Percentiles rank a stretch among this genome's conserved stretches.
Conservation (phyloP, 352 stramenopile species). For the Globisporangium cylindrosporum region DNA sequence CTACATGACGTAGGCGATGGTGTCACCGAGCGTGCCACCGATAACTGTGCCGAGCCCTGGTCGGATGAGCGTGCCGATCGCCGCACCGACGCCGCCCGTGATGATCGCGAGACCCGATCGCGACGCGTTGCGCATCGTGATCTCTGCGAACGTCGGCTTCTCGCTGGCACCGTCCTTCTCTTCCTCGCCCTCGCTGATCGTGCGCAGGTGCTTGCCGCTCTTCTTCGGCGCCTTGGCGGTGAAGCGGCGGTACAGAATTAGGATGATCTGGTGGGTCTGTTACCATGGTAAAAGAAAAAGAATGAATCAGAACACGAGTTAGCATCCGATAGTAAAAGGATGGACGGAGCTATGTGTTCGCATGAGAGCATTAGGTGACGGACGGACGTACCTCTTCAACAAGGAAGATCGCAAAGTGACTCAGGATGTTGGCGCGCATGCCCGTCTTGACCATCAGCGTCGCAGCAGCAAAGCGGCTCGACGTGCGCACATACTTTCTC, state of each 20-base stretch:
- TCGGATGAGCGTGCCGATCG: conserved; percentile 65
- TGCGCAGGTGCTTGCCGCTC: conserved; percentile 33
- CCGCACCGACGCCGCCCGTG: conserved; percentile 62
- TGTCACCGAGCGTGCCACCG: conserved; percentile 72
- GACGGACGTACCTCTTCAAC: conserved; percentile 67
- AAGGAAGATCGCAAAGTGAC: conserved; percentile 79
- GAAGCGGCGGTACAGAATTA: conserved; percentile 72
- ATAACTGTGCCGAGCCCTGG: conserved; percentile 78
- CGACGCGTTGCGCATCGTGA: conserved; percentile 58
- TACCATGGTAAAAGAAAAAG: conserved; percentile 7
- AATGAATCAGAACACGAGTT: neutral
- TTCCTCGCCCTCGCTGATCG: conserved; percentile 29
- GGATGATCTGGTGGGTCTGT: conserved; percentile 64
- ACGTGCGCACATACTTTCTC: conserved; percentile 72
- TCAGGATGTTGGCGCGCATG: conserved; percentile 70
- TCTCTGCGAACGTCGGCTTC: conserved; percentile 36
- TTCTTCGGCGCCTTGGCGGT: conserved; percentile 37
- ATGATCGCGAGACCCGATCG: conserved; percentile 65
- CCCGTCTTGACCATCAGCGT: conserved; percentile 75
- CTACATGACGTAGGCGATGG: conserved; percentile 68
- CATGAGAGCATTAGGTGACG: neutral
- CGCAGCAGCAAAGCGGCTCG: conserved; percentile 47
- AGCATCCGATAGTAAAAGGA: neutral
- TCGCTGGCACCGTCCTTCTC: conserved; percentile 26
- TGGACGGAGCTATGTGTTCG: neutral